Evolutionary conservation across 306 rosid genomes (phyloP).

Genomic region (Trichosanthes cucumerina): DNA sequence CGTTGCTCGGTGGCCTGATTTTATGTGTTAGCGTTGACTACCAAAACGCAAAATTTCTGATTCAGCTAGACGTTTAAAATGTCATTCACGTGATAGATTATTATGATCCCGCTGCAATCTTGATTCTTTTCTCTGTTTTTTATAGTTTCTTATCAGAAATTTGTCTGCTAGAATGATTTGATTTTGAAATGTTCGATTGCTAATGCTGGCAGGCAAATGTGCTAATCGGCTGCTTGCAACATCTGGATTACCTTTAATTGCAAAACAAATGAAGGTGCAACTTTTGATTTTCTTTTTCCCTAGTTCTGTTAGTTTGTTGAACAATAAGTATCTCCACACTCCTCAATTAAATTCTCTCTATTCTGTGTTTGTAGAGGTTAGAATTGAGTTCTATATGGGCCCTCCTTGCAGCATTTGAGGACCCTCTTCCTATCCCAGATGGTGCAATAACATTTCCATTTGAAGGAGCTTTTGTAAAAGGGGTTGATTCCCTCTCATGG

Average conservation of each 20-base stretch:
- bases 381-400: constrained; percentile 97
- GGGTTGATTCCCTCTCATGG: constrained; percentile 82
- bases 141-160: neutral
- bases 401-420: constrained; percentile 85
- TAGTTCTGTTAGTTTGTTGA: neutral
- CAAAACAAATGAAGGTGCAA: constrained; percentile 83
- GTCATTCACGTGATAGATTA: neutral
- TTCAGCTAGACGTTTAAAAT: neutral
- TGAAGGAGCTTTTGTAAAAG: constrained; percentile 94
- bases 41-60: neutral
- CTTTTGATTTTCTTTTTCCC: neutral
- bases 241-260: constrained; percentile 72
- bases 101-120: neutral
- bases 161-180: neutral
- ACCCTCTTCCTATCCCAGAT: constrained; percentile 55
- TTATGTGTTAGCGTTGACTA: neutral
- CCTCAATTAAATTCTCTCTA: neutral
- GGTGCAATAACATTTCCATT: constrained; percentile 40
- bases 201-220: constrained; percentile 59
- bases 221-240: constrained; percentile 86
- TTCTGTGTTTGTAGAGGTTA: constrained; percentile 43
- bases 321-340: neutral
- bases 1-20: neutral
- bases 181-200: constrained; percentile 11
- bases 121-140: neutral